Evolutionary conservation across 2,329 filamentous ascomycete species (phyloP), one percentile per base, ranked within the genome.

Genomic region (Alternaria longipes): DNA sequence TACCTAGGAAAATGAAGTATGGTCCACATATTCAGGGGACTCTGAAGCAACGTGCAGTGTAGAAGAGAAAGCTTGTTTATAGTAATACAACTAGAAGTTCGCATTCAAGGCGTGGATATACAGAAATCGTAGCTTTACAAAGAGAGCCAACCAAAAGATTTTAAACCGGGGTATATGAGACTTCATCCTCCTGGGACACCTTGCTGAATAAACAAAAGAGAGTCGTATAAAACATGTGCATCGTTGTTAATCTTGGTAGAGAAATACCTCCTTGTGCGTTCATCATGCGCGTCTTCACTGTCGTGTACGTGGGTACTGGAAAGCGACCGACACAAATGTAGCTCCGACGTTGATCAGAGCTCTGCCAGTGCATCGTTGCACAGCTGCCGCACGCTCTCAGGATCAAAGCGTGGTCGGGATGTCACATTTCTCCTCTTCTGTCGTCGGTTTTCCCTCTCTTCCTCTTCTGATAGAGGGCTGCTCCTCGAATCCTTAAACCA

Each of bases 381-480:
- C 47, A 77, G 54, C 50, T 62, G 59, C 50, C 57, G 66, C 41
- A 74, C 65, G 24, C 66, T 68, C 51, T 58, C 52, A 4, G 75
- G 72, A 45, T 78, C 72, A 54, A 77, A 78, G 14, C 74, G 63
- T 36, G 69, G 67, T 8, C 74, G 73, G 38, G 70, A 75, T 26
- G 8, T 54, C 34, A 69, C 47, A 2, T 38, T 59, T 59, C 58
- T 70, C 51, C 73, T 65, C 8, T 41, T 54, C 56, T 60, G 51
- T 12, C 68, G 62, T 20, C 66, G 34, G 14, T 45, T 54, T 8
- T 75, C 66, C 56, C 54, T 58, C 7, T 49, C 36, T 12, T 68
- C 60, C 3, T 66, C 60, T 18, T 55, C 41, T 9, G 47, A 49
- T 4, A 65, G 54, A 14, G 63, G 56, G 30, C 64, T 53, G 5